phyloP scores from a whole-genome alignment of 192 early-diverging fungal genomes.

The Coemansia sp. region DNA sequence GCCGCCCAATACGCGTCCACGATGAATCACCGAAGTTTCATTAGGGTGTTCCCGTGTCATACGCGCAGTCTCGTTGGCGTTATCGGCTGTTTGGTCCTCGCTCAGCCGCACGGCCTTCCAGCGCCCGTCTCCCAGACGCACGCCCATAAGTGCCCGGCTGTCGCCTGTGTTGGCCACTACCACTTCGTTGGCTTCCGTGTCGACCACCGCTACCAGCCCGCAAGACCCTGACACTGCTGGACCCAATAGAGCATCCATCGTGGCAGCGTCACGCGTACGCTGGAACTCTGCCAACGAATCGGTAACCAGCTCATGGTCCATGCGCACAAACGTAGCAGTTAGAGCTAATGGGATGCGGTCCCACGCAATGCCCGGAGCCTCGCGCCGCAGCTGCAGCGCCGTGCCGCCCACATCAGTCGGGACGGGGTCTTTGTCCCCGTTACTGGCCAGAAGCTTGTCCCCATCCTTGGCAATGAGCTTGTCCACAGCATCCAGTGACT shows the following conservation, averaged over 20 bases:
- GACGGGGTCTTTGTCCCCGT: background rate
- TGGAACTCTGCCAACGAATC: conserved; percentile 30
- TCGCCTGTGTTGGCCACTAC: conserved; percentile 46
- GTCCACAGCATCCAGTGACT: conserved; percentile 13
- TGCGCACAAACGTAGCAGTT: conserved; percentile 26
- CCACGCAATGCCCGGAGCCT: conserved; percentile 29
- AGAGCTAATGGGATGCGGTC: conserved; percentile 31
- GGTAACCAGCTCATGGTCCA: conserved; percentile 28
- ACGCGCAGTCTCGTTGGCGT: conserved; percentile 56
- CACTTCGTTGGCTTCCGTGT: conserved; percentile 27
- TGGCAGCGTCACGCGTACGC: conserved; percentile 11
- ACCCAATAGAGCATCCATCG: conserved; percentile 35
- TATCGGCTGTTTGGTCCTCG: conserved; percentile 61
- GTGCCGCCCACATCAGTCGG: conserved; percentile 14
- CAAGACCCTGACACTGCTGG: conserved; percentile 43
- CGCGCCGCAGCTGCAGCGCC: conserved; percentile 20
- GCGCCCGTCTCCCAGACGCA: conserved; percentile 35
- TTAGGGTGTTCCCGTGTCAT: conserved; percentile 70
- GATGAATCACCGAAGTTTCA: conserved; percentile 61
- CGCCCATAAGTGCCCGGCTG: conserved; percentile 48
- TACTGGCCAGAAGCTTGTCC: background rate
- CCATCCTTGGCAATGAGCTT: conserved; percentile 8
- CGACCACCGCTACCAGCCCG: conserved; percentile 42
- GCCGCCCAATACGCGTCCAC: conserved; percentile 63
- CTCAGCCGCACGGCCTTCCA: conserved; percentile 62